Conservation (phyloP, 495 filamentous ascomycete genomes). For the Acidiella bohemica region DNA sequence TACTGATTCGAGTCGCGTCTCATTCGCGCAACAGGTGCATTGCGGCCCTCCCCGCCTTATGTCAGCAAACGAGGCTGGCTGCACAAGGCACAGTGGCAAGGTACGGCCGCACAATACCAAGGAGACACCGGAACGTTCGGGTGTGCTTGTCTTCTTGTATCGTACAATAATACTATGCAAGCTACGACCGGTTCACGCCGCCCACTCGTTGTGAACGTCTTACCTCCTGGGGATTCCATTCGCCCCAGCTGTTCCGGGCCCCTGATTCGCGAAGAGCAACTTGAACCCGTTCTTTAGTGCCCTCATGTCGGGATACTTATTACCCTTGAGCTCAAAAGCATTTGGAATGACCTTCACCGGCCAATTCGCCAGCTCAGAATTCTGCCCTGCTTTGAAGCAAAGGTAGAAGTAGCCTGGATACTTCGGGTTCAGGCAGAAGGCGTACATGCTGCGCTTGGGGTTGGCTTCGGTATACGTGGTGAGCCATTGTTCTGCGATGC, state of each 20-base stretch:
- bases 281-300: constrained; percentile 86
- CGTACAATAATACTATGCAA: too few relatives aligned
- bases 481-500: constrained; percentile 70
- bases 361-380: constrained; percentile 62
- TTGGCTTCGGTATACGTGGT: constrained; percentile 91
- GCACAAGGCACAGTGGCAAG: too few relatives aligned
- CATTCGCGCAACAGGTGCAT: too few relatives aligned
- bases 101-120: too few relatives aligned
- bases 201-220: too few relatives aligned
- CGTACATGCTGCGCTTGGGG: constrained; percentile 82
- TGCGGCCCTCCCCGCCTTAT: too few relatives aligned
- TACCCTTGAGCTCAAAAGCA: constrained; percentile 73
- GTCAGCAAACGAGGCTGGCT: too few relatives aligned
- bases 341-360: constrained; percentile 81
- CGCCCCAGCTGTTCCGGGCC: constrained; percentile 5
- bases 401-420: constrained; percentile 89
- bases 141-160: too few relatives aligned
- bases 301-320: constrained; percentile 82
- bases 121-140: too few relatives aligned
- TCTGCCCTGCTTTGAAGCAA: constrained; percentile 82
- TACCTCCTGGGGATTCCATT: constrained; percentile 2
- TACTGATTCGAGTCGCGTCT: too few relatives aligned
- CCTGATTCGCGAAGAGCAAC: constrained; percentile 36
- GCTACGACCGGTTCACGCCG: too few relatives aligned
- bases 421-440: constrained; percentile 84